Evolutionary conservation across 257 asterid species (phyloP), one percentile per base, ranked within the genome.

Genomic region (Solanum virginianum): DNA sequence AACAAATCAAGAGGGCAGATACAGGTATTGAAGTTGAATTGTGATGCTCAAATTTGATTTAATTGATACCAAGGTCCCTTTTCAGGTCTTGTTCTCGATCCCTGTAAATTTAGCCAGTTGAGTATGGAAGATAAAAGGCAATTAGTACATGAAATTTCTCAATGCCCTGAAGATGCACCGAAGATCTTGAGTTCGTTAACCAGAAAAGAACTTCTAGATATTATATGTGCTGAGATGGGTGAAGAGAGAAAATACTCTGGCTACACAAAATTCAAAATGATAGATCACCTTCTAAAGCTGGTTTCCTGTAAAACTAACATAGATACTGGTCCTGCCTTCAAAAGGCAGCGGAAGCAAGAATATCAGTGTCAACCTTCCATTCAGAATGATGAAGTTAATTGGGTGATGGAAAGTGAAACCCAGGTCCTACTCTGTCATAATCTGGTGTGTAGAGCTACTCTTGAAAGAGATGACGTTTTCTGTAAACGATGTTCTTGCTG

Each of bases 401-500:
- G 83, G 57, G 87, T 80, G 84, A 82, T 77, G 56, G 84, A 88
- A 49, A 89, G 88, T 87, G 87, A 72, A 43, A 88, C 84, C 57
- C 86, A 80, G 70, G 43, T 88, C 24, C 62, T 87, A 56, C 83
- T 86, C 39, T 95, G 98, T 88, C 88, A 89, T 70, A 95, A 95
- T 75, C 90, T 92, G 36, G 96, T 97, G 16, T 95, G 98, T 88
- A 90, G 90, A 91, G 98, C 97, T 85, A 88, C 89, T 77, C 69
- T 94, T 88, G 89, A 83, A n/a, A 29, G 81, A 1, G 92, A 65
- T 60, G 93, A 92, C 8, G 84, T 32, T 56, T 95, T 94, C 89
- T 95, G 98, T 90, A 95, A 89, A 85, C 80, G 98, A 86, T 95
- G 98, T 86, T 91, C 98, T 14, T 95, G 98, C 89, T 92, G 96